Conservation (phyloP, 345 rosid species). For the Camelina neglecta region DNA sequence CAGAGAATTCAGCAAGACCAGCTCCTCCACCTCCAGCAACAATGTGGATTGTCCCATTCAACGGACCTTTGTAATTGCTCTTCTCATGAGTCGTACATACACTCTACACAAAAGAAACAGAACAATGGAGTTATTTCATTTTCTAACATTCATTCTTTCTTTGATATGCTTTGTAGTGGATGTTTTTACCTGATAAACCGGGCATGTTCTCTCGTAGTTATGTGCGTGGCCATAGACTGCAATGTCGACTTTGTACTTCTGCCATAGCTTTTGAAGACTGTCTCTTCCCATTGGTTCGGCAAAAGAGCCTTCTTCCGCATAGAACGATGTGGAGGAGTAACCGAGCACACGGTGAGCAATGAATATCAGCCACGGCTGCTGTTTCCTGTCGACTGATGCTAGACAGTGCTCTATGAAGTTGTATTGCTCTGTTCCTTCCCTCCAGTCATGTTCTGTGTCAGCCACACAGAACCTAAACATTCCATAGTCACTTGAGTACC, state of each 20-base stretch:
- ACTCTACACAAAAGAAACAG: slow-evolving; percentile 48
- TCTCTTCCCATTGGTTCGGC: slow-evolving; percentile 77
- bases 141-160: neutral
- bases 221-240: slow-evolving; percentile 76
- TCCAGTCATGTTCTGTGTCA: slow-evolving; percentile 80
- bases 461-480: slow-evolving; percentile 81
- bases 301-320: slow-evolving; percentile 61
- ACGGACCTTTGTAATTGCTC: slow-evolving; percentile 49
- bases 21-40: slow-evolving; percentile 86
- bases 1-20: slow-evolving; percentile 54
- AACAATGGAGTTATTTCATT: neutral
- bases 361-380: slow-evolving; percentile 77
- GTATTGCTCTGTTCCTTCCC: slow-evolving; percentile 77
- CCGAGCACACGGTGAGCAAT: slow-evolving; percentile 76
- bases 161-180: neutral
- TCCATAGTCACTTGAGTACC: slow-evolving; percentile 79
- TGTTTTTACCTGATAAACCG: slow-evolving; percentile 66
- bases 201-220: slow-evolving; percentile 80
- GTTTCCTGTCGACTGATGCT: slow-evolving; percentile 68
- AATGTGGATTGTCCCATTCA: slow-evolving; percentile 72
- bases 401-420: slow-evolving; percentile 71
- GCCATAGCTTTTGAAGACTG: slow-evolving; percentile 76
- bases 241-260: slow-evolving; percentile 77
- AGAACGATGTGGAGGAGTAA: slow-evolving; percentile 57
- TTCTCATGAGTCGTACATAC: slow-evolving; percentile 62